A percentile compares a stretch with the other conserved stretches of the same genome.
Conservation (phyloP, 129 eudicot species). For the Centrapalus pauciflorus region DNA sequence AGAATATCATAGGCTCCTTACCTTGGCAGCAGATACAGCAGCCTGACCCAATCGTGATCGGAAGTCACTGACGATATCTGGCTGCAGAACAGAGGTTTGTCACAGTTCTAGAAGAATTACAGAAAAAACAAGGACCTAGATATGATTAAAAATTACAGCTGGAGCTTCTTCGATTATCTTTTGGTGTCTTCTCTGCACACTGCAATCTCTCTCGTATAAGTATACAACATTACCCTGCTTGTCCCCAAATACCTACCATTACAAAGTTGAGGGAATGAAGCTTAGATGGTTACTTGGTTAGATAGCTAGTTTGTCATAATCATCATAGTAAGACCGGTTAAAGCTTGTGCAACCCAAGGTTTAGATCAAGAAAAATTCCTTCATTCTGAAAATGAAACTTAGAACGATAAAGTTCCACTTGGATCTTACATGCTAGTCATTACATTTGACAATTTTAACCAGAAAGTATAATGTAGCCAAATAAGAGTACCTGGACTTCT, state of each 20-base stretch:
- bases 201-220: slow-evolving; percentile 96
- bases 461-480: not conserved
- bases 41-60: slow-evolving; percentile 89
- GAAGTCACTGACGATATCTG: slow-evolving; percentile 57
- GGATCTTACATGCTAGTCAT: not conserved
- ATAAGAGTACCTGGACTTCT: slow-evolving; percentile 84
- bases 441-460: not conserved
- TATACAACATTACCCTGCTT: slow-evolving; percentile 79
- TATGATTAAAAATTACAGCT: slow-evolving; percentile 53
- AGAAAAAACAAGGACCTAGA: not conserved
- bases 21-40: slow-evolving; percentile 98
- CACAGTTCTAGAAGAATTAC: slow-evolving; percentile 18
- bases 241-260: slow-evolving; percentile 85
- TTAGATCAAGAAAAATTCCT: not conserved
- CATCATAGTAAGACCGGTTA: not conserved
- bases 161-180: slow-evolving; percentile 99
- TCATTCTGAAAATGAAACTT: not conserved
- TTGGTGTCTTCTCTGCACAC: slow-evolving; percentile 98
- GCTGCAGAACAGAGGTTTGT: slow-evolving; percentile 53
- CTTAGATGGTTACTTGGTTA: slow-evolving; percentile 1
- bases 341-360: not conserved
- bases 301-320: not conserved
- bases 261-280: slow-evolving; percentile 8
- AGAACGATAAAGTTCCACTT: not conserved
- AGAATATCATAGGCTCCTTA: slow-evolving; percentile 23